phyloP scores from a whole-genome alignment of 1,284 basidiomycete species.

The Rhodotorula sp. region DNA sequence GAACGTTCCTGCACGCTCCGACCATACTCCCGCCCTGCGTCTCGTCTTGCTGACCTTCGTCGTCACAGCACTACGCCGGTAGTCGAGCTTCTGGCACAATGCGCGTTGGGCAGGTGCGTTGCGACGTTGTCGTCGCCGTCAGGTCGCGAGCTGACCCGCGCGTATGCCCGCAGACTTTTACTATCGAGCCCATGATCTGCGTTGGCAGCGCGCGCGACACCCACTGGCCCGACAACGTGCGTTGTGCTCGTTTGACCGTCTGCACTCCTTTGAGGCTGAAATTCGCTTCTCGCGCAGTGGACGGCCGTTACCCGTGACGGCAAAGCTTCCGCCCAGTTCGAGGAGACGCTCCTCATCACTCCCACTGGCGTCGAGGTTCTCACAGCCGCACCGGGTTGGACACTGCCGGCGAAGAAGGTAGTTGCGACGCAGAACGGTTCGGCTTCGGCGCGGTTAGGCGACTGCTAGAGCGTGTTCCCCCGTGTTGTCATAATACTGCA shows the following conservation, averaged over 20 bases:
- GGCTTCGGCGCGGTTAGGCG: background rate
- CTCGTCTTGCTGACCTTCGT: conserved; percentile 30
- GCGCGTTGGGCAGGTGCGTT: conserved; percentile 61
- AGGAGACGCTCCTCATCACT: conserved; percentile 91
- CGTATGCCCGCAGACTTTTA: conserved; percentile 43
- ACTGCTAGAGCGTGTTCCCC: too few species aligned
- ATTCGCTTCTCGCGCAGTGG: conserved; percentile 56
- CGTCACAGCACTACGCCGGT: conserved; percentile 70
- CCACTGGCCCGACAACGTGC: conserved; percentile 47
- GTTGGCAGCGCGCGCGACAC: conserved; percentile 56
- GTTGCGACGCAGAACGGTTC: background rate
- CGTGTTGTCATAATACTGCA: too few species aligned
- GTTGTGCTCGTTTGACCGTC: background rate
- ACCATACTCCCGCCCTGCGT: conserved; percentile 37
- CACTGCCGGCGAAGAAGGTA: conserved; percentile 19
- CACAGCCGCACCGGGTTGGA: conserved; percentile 58
- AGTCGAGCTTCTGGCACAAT: conserved; percentile 73
- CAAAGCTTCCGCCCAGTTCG: conserved; percentile 76
- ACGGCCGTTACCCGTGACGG: conserved; percentile 92
- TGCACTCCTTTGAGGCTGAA: background rate
- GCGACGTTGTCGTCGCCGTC: fast-evolving
- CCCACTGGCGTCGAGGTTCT: conserved; percentile 86
- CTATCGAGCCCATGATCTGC: conserved; percentile 91
- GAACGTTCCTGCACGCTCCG: conserved; percentile 23
- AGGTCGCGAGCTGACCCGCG: background rate